Evolutionary conservation across 2,329 filamentous ascomycete species (phyloP).

Genomic region (Penicillium italicum): DNA sequence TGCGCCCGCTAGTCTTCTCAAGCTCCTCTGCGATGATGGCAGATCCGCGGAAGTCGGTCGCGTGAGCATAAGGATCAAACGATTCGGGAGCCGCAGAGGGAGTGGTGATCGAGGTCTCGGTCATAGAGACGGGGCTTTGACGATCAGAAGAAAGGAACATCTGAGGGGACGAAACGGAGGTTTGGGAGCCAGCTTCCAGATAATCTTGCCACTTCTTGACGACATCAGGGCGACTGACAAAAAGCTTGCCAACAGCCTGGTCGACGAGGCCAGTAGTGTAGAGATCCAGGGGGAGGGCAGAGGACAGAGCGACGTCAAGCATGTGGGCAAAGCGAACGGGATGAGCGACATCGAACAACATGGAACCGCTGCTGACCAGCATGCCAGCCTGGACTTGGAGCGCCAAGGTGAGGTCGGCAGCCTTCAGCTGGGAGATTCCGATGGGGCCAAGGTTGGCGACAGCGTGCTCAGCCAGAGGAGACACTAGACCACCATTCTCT

Average conservation of each 20-base stretch:
- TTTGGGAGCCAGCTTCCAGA: slow-evolving; percentile 45
- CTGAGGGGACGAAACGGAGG: slow-evolving; percentile 21
- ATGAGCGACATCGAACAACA: slow-evolving; percentile 54
- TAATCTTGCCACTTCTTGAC: slow-evolving; percentile 58
- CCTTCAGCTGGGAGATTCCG: slow-evolving; percentile 54
- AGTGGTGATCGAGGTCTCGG: slow-evolving; percentile 50
- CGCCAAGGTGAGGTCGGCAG: slow-evolving; percentile 53
- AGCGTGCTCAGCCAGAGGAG: slow-evolving; percentile 57
- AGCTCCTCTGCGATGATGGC: slow-evolving; percentile 85
- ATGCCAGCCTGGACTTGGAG: slow-evolving; percentile 58
- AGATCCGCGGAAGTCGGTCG: slow-evolving; percentile 90
- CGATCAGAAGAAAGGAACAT: slow-evolving; percentile 36
- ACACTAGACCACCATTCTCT: slow-evolving; percentile 61
- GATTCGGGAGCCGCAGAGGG: slow-evolving; percentile 70
- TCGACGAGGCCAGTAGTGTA: slow-evolving; percentile 57
- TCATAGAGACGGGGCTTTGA: slow-evolving; percentile 38
- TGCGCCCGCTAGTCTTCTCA: slow-evolving; percentile 72
- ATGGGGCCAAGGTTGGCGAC: slow-evolving; percentile 59
- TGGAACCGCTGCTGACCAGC: slow-evolving; percentile 38
- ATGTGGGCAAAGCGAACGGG: slow-evolving; percentile 60
- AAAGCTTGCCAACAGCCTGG: slow-evolving; percentile 55
- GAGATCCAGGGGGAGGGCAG: slow-evolving; percentile 52
- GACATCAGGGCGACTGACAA: slow-evolving; percentile 45
- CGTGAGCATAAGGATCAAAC: slow-evolving; percentile 86
- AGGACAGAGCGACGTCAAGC: slow-evolving; percentile 55